Percentiles rank a stretch among this genome's conserved stretches.
Evolutionary conservation across 1,284 basidiomycete genomes (phyloP).

Genomic region (Ustilago sp.): DNA sequence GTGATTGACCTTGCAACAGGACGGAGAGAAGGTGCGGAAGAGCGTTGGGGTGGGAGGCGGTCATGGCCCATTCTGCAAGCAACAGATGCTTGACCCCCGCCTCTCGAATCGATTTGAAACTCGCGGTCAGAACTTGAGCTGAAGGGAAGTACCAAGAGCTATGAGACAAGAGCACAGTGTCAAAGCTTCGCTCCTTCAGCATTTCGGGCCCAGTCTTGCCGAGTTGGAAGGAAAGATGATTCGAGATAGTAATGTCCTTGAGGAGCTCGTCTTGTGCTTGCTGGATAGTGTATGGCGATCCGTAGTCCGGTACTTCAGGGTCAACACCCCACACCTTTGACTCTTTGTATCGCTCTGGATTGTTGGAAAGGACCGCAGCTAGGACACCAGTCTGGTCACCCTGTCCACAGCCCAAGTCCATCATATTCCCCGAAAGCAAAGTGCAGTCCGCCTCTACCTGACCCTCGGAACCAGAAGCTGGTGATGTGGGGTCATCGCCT

Average conservation of each 20-base stretch:
- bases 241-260: not conserved
- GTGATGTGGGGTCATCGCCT: constrained; percentile 12
- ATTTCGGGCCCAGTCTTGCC: constrained; percentile 24
- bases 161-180: constrained; percentile 25
- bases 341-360: not conserved
- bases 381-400: constrained; percentile 30
- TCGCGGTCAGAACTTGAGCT: constrained; percentile 6
- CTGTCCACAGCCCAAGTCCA: constrained; percentile 37
- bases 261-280: constrained; percentile 27
- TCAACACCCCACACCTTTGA: constrained; percentile 21
- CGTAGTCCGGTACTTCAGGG: constrained; percentile 20
- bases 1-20: constrained; percentile 29
- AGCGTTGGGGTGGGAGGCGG: constrained; percentile 24
- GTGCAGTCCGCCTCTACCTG: constrained; percentile 5
- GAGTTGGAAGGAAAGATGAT: constrained; percentile 16
- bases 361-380: constrained; percentile 5
- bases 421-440: constrained; percentile 13
- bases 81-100: constrained; percentile 31
- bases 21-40: constrained; percentile 27
- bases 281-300: constrained; percentile 26
- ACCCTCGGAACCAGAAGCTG: not conserved
- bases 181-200: constrained; percentile 3
- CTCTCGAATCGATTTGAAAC: constrained; percentile 13
- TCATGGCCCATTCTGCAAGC: constrained; percentile 35
- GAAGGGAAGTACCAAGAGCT: constrained; percentile 38